Evolutionary conservation across 225 moss, liverwort and hornwort species (phyloP).

Genomic region (Polytrichum formosum): DNA sequence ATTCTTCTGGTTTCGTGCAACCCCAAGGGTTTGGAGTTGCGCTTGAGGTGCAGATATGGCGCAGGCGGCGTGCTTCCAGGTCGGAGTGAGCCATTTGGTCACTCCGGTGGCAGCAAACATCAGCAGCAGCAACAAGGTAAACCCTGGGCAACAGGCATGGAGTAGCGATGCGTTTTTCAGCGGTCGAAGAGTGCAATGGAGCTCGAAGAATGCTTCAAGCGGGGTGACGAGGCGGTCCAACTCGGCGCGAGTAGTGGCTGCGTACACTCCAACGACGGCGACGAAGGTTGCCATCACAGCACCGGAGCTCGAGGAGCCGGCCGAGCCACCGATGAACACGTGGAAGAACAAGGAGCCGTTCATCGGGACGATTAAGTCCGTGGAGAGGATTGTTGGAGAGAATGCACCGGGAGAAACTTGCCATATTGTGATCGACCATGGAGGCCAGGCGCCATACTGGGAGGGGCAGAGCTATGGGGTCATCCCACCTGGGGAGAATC

Average conservation of each 20-base stretch:
- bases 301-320: slow-evolving; percentile 51
- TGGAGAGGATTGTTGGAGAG: slow-evolving; percentile 90
- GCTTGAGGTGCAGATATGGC: slow-evolving; percentile 15
- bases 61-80: slow-evolving; percentile 44
- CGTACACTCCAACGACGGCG: slow-evolving; percentile 32
- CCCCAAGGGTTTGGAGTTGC: too few species aligned
- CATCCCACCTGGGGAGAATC: slow-evolving; percentile 88
- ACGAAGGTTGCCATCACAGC: slow-evolving; percentile 52
- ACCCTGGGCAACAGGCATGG: too few species aligned
- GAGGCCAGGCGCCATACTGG: slow-evolving; percentile 85
- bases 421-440: slow-evolving; percentile 91
- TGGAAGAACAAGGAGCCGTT: slow-evolving; percentile 86
- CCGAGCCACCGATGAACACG: slow-evolving; percentile 72
- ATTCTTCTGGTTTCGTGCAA: too few species aligned
- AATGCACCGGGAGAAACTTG: slow-evolving; percentile 96
- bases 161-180: too few species aligned
- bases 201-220: too few species aligned
- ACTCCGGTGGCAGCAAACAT: slow-evolving; percentile 10
- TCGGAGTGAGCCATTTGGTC: slow-evolving; percentile 26
- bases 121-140: slow-evolving; percentile 14
- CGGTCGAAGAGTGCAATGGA: too few species aligned
- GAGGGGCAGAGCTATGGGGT: slow-evolving; percentile 99
- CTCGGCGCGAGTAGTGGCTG: neutral
- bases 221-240: too few species aligned
- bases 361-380: slow-evolving; percentile 67